Base-by-base conservation (phyloP, 2,329 filamentous ascomycete species). In the Myriosclerotinia scirpicola region DNA sequence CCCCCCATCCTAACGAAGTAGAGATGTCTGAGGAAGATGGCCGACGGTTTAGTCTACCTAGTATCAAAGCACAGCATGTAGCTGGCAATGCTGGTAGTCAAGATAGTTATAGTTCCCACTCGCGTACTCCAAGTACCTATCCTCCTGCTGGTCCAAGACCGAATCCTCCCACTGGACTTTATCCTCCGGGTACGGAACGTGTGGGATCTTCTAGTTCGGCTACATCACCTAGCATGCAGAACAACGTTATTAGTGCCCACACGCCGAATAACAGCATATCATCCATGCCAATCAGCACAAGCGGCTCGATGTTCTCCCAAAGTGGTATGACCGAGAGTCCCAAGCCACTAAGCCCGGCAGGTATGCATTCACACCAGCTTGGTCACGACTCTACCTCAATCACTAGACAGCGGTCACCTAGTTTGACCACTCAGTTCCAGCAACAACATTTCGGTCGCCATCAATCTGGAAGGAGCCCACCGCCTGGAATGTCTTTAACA, bases 321-420 rank as follows among this genome's bases (percentile, higher is more conserved):
- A 84, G 85, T 64, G 79, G 80, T 64, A 90, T 96, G 81, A 95
- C 90, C 3, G 92, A 97, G 77, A 96, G 91, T 71, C 92, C 93
- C 0, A 96, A 93, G 75, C 90, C 93, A 5, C 81, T 96, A 52
- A 93, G 89, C 68, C 90, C 90, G 22, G 81, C 68, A 20, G 74
- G 81, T 67, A 80, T 81, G 69, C 80, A 83, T 68, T 75, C 79
- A 26, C 81, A 84, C 66, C 79, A 79, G 78, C 76, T 83, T 75
- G 75, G 82, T 26, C 81, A 89, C 60, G 86, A 86, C 70, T 78
- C 83, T 20, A 77, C 80, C 40, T 78, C 84, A 68, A 79, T 80
- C 63, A 80, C 78, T 53, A 82, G 86, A 67, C 87, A 88, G 69
- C 83, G 86, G 65, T 90, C 87, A 42, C 87, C 88, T n/a, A 89